Percentiles rank a stretch among this genome's conserved stretches.
Evolutionary conservation across 2,329 filamentous ascomycete species (phyloP).

Genomic region (Sclerotinia sclerotiorum): DNA sequence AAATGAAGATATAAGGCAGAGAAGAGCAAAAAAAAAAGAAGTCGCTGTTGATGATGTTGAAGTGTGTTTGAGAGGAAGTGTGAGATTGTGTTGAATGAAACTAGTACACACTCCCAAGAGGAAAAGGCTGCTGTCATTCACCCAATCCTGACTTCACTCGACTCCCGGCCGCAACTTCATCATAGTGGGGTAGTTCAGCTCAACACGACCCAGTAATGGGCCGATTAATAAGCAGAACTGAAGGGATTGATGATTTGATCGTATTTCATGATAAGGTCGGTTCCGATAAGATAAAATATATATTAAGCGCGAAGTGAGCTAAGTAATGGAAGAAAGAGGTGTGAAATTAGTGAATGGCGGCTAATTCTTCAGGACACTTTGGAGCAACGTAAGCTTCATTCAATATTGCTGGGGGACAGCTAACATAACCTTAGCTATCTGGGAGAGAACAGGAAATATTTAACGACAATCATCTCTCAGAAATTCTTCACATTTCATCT

Average conservation of each 20-base stretch:
- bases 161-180: conserved; percentile 7
- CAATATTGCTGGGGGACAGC: conserved; percentile 21
- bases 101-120: background rate
- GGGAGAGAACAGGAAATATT: conserved; percentile 8
- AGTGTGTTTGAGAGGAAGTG: background rate
- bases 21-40: background rate
- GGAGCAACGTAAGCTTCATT: conserved; percentile 34
- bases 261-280: background rate
- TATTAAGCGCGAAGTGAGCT: background rate
- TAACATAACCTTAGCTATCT: background rate
- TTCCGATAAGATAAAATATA: background rate
- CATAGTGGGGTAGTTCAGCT: conserved; percentile 1
- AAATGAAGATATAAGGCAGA: conserved; percentile 4
- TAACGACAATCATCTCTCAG: conserved; percentile 8
- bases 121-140: background rate
- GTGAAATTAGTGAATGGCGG: conserved; percentile 16
- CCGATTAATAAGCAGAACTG: background rate
- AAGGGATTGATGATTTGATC: no score
- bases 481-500: background rate
- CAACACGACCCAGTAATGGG: background rate
- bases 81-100: conserved; percentile 8
- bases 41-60: background rate
- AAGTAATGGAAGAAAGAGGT: background rate
- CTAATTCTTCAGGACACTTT: conserved; percentile 31
- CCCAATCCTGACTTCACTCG: background rate